Evolutionary conservation across 2,329 filamentous ascomycete genomes (phyloP), one percentile per base, ranked within the genome.

Genomic region (Aspergillus eucalypticola): DNA sequence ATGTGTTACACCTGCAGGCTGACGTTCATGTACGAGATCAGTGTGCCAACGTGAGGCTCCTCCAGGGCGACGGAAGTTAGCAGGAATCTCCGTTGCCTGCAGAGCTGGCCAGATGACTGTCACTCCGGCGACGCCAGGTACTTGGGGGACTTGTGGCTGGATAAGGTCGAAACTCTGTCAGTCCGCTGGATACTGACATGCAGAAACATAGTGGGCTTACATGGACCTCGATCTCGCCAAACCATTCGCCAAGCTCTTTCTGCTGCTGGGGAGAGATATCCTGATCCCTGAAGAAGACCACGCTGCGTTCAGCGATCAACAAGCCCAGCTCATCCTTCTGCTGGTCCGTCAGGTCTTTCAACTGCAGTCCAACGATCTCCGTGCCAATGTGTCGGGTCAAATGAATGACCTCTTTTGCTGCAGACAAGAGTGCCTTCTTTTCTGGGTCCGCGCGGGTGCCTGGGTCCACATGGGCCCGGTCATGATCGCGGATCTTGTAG

Each of bases 81-180:
- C 83, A 2, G 79, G 71, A 1, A 76, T 72, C 70, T 91, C 88
- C 0, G 84, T 87, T 0, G 86, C 87, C 69, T 82, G 80, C 0
- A 91, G 81, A 35, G 83, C 88, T 0, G 89, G 89, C 89, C 88
- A 91, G 51, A 91, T 88, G 5, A 90, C 86, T 0, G 82, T 84
- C 1, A 87, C 85, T 0, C 88, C 88, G 0, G 81, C 79, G 0
- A 90, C 77, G 1, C 88, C 89, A 0, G 89, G 89, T 0, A 91
- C 88, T 48, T 90, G 86, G 0, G 89, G 84, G 0, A 85, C 86
- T 84, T 91, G 88, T 0, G 89, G 88, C 85, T 90, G 56, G 4
- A 54, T 11, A 11, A 29, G 4, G 21, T 10, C 21, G 3, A 10
- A 7, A 27, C 32, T 21, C 54, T 19, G 44, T 29, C 39, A 41